Percentiles rank a stretch among this genome's conserved stretches.
These are phyloP conservation scores for Cladosporium cucumerinum DNA, from an alignment of 2,329 filamentous ascomycete species.

Conservation along the genomic window DNA sequence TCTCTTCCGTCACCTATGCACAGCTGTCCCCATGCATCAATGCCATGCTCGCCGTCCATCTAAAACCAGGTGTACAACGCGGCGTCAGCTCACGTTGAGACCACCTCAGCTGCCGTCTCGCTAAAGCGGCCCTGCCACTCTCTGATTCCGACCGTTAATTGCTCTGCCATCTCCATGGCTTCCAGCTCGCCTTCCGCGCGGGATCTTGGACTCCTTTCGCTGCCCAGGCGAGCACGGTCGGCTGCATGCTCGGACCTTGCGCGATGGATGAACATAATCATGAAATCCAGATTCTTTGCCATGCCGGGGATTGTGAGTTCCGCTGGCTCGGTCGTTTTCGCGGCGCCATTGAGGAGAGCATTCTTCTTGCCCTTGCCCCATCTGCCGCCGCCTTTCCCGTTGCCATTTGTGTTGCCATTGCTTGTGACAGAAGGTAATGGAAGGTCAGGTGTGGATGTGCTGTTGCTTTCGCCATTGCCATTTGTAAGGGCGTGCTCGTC, in stretches of 20 bases:
- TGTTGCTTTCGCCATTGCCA: slow-evolving; percentile 17
- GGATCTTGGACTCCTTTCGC: slow-evolving; percentile 9
- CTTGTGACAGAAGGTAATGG: neutral
- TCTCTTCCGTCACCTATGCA: neutral
- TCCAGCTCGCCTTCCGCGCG: neutral
- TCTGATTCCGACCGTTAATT: slow-evolving; percentile 9
- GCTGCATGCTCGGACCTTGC: slow-evolving; percentile 84
- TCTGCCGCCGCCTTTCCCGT: slow-evolving; percentile 13
- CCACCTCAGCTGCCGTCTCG: neutral
- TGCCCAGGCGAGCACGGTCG: slow-evolving; percentile 46
- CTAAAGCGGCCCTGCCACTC: slow-evolving; percentile 14
- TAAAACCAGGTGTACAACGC: neutral
- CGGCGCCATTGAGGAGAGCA: slow-evolving; percentile 27
- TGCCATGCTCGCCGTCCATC: neutral
- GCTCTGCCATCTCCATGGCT: slow-evolving; percentile 13
- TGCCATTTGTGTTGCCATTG: slow-evolving; percentile 6
- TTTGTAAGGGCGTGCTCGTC: slow-evolving; percentile 20
- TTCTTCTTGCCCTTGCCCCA: slow-evolving; percentile 24
- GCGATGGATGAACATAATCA: slow-evolving; percentile 84
- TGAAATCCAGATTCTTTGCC: slow-evolving; percentile 69
- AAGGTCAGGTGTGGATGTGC: slow-evolving; percentile 10
- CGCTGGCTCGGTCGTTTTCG: slow-evolving; percentile 65
- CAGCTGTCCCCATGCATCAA: neutral
- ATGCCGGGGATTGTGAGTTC: slow-evolving; percentile 52
- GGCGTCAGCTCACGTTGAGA: neutral